Percentiles rank a stretch among this genome's conserved stretches.
phyloP scores from a whole-genome alignment of 2,329 filamentous ascomycete species.

The Apiospora arundinis region DNA sequence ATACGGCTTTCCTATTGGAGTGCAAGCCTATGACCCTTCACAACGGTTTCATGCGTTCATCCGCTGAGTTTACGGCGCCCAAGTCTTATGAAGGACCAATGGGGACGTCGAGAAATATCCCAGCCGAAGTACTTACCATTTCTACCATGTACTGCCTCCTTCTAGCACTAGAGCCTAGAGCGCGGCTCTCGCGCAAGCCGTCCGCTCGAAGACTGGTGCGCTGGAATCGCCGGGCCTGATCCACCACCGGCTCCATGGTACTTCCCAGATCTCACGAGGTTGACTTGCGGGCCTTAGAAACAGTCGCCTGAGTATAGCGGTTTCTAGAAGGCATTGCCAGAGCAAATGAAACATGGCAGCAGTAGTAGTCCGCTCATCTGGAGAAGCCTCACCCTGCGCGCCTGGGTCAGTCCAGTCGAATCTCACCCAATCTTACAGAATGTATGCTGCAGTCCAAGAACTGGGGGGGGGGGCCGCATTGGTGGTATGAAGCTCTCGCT shows the following conservation, averaged over 20 bases:
- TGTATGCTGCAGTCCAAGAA: constrained; percentile 9
- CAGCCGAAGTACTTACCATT: constrained; percentile 48
- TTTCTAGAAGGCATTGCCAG: constrained; percentile 18
- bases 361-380: constrained; percentile 2
- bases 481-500: constrained; percentile 12
- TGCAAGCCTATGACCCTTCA: constrained; percentile 44
- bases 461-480: background rate
- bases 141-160: constrained; percentile 41
- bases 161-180: constrained; percentile 35
- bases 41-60: constrained; percentile 59
- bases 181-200: constrained; percentile 23
- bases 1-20: constrained; percentile 47
- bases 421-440: background rate
- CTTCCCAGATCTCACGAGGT: constrained; percentile 13
- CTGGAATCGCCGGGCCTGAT: constrained; percentile 23
- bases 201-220: constrained; percentile 22
- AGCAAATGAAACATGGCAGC: constrained; percentile 18
- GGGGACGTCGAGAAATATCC: constrained; percentile 43
- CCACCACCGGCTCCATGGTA: constrained; percentile 14
- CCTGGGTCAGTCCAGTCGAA: background rate
- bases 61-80: constrained; percentile 53
- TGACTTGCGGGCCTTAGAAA: constrained; percentile 6
- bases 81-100: constrained; percentile 53
- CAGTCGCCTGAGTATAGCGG: constrained; percentile 15
- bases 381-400: background rate